phyloP scores from a whole-genome alignment of 2,329 filamentous ascomycete species.

The Bipolaris sorokiniana region DNA sequence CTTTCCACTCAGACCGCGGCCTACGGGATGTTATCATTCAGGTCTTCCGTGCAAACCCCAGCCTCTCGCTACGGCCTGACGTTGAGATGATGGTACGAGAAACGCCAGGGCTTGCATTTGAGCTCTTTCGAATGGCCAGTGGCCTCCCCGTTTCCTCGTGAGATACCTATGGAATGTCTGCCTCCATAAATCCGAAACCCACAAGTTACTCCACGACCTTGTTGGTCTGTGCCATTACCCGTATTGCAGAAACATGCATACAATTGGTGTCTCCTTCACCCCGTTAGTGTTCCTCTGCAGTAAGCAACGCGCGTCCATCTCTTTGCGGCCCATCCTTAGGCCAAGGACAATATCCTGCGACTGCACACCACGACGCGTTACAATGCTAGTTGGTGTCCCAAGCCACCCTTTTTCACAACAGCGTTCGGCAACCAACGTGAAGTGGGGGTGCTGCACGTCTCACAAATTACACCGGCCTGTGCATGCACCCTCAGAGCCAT shows the following conservation, averaged over 20 bases:
- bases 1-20: conserved; percentile 57
- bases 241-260: conserved; percentile 9
- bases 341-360: neutral
- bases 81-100: conserved; percentile 54
- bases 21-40: conserved; percentile 57
- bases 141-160: conserved; percentile 52
- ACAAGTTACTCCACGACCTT: neutral
- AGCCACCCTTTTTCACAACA: conserved; percentile 8
- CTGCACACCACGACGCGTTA: neutral
- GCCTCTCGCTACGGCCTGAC: conserved; percentile 54
- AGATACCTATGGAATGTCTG: conserved; percentile 6
- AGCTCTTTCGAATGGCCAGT: conserved; percentile 56
- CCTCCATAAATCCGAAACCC: neutral
- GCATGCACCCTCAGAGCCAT: conserved; percentile 4
- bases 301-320: conserved; percentile 3
- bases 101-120: conserved; percentile 55
- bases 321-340: neutral
- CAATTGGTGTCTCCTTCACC: neutral
- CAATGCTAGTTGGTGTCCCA: conserved; percentile 1
- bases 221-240: neutral
- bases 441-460: conserved; percentile 11
- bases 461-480: neutral
- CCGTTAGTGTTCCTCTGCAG: conserved; percentile 4
- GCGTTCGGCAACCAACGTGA: conserved; percentile 4
- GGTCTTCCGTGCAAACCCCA: conserved; percentile 55